Base-by-base conservation (phyloP, 495 filamentous ascomycete species). In the Tuber indicum region DNA sequence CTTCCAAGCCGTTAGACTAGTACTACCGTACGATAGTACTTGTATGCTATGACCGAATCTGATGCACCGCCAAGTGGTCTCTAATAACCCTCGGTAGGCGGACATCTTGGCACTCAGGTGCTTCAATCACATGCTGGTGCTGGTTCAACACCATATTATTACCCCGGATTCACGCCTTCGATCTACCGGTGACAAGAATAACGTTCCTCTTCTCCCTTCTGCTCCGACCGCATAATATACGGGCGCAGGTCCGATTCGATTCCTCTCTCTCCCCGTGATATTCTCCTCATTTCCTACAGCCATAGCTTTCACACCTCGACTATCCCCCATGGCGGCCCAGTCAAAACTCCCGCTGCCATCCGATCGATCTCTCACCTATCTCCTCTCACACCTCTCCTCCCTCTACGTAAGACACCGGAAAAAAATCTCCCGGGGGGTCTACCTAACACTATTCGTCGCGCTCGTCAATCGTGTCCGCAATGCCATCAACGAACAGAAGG, bases 401-500 rank as follows among this genome's bases (percentile, higher is more conserved):
- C 88, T 92, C 44, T 99, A 99, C 88, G 89, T 95, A 74, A 86
- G 88, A 78, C 89, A 98, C 86, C 94, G 96, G 76, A 95, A 92
- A 52, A 89, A 90, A 69, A 96, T 99, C 84, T 97, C 94, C 14
- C 93, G 94, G 83, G 90, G 90, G 70, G 91, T 98, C 79, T 98
- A 97, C 86, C 87, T 98, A 52, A 92, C 93, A n/a, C 90, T 99
- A 75, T 92, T 96, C 77, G 87, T 96, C 74, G 93, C 94, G 52
- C 90, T 98, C 74, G 88, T 92, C 49, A 93, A 97, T 84, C 93
- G 96, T 78, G 90, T 98, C 46, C 94, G 94, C 80, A 91, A 93
- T 90, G 94, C 94, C 77, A 91, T 98, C 82, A 89, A 90, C 79
- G 94, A 97, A 83, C 96, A 98, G 84, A 97, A 96, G 84, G 92